Base-by-base conservation (phyloP, 129 eudicot genomes). In the Scalesia atractyloides region DNA sequence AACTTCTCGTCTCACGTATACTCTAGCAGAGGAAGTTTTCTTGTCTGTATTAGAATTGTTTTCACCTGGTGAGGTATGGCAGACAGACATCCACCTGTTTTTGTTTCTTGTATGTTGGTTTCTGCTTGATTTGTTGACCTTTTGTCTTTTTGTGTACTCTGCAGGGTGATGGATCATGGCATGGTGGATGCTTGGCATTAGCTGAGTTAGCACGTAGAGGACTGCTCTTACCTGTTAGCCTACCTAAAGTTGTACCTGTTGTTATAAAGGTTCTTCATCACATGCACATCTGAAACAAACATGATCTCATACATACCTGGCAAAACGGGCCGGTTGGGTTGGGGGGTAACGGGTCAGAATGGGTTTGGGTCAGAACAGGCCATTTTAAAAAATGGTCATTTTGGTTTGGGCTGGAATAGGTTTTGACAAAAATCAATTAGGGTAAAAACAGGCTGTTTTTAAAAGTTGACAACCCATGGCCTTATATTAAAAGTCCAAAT, bases 121-220 rank as follows among this genome's bases (percentile, higher is more conserved):
- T 62, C 36, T 62, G 14, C 18, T 65, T 47, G 22, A 44, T 37
- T 61, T 70, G 34, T 64, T 47, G 22, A 18, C 56, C 48, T 30
- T 78, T 24, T 34, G 20, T 9, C 56, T 46, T 37, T 80, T 18
- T 36, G 43, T 18, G 54, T 7, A 39, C 73, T 24, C 53, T 79
- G 10, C 74, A 94, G 99, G 99, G 99, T 68, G 99, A 94, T 88
- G 99, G 99, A 69, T 94, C 99, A 43, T 94, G 99, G 99, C 99
- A 94, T 81, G 99, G 99, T 74, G 99, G 99, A 50, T 94, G 99
- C 70, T 84, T 94, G 80, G 99, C 99, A 63, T 81, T 94, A 85
- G 99, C 97, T 56, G 99, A 94, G 82, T 85, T 94, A 64, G 97
- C 97, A 76, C 99, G 99, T 74, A 88, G 99, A 82, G 99, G 99